Evolutionary conservation across 768 basidiomycete species (phyloP), one percentile per base, ranked within the genome.

Genomic region (Porphyrellus cyaneotinctus): DNA sequence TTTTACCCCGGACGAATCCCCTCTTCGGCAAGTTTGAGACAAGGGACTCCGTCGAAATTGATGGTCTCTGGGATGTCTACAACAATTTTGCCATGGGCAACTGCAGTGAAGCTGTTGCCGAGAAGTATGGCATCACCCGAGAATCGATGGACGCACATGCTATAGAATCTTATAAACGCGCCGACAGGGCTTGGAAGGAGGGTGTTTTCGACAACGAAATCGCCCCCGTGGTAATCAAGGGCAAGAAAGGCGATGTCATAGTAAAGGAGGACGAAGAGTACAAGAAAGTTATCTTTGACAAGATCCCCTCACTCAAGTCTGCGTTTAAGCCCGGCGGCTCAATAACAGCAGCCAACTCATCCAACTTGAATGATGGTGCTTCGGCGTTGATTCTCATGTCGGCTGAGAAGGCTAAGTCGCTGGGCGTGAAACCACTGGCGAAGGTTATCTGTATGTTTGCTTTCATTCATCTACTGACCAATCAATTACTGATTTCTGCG

Each of bases 71-170:
- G 84, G 97, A 99, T 71, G 92, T 91, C 47, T 97, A 93, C 81
- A 94, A 97, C 79, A 85, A 97, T 73, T 90, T 92, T 66, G 86
- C 93, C 28, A 99, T 99, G 97, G 97, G 97, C 52, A 91, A 91
- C 79, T 98, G 95, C 68, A 95, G 84, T 61, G 97, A 99, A 73
- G 68, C 76, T 61, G 83, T 89, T 26, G 91, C 94, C 15, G 81
- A 79, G 59, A 94, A 94, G 71, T 77, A 86, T 70, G 72, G 74
- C 35, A 95, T 99, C 72, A 78, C 84, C 48, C 88, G 97, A 39
- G 88, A 95, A 72, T 79, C 85, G 24, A 87, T 90, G 69, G 97
- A 99, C 70, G 76, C 80, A 18, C 94, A 93, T 73, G 92, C 92
- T 57, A 85, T 97, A 64, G 91, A 94, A 59, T 97, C 95, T 3